Conservation (phyloP, 2,329 filamentous ascomycete species). For the Trichoderma asperellum region DNA sequence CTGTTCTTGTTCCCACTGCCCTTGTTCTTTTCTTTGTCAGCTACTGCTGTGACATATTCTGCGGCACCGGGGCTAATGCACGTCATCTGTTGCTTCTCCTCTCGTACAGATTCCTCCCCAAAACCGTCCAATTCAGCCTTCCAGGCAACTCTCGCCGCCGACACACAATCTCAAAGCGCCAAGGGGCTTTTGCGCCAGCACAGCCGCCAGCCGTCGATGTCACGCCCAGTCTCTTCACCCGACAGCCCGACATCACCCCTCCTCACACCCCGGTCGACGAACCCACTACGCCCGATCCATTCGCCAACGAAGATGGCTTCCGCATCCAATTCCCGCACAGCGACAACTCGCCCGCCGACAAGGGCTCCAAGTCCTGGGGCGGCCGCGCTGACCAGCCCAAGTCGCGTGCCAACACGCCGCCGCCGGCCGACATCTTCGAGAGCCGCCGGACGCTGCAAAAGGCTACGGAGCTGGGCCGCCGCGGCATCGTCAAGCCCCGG, state of each 20-base stretch:
- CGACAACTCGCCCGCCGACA: conserved; percentile 70
- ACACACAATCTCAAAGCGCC: conserved; percentile 31
- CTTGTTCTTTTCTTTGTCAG: background rate
- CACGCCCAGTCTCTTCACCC: conserved; percentile 59
- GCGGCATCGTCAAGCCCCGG: conserved; percentile 61
- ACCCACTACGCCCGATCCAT: conserved; percentile 50
- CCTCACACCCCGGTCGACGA: conserved; percentile 60
- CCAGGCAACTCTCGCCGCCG: conserved; percentile 55
- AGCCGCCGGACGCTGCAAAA: conserved; percentile 63
- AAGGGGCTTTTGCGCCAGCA: conserved; percentile 16
- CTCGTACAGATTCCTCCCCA: conserved; percentile 78
- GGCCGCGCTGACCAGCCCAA: conserved; percentile 75
- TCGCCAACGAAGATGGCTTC: conserved; percentile 61
- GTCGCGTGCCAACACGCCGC: conserved; percentile 73
- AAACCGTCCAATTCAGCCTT: conserved; percentile 86
- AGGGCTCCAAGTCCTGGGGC: conserved; percentile 78
- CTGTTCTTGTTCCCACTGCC: background rate
- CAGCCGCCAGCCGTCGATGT: conserved; percentile 38
- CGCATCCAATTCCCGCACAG: conserved; percentile 59
- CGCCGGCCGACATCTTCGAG: conserved; percentile 75
- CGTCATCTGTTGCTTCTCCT: background rate
- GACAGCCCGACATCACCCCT: conserved; percentile 54
- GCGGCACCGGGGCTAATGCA: conserved; percentile 21
- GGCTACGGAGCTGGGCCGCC: conserved; percentile 60
- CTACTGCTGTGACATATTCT: background rate